Evolutionary conservation across 176 grass and related monocot species (phyloP).

Genomic region (Aegilops tauschii): DNA sequence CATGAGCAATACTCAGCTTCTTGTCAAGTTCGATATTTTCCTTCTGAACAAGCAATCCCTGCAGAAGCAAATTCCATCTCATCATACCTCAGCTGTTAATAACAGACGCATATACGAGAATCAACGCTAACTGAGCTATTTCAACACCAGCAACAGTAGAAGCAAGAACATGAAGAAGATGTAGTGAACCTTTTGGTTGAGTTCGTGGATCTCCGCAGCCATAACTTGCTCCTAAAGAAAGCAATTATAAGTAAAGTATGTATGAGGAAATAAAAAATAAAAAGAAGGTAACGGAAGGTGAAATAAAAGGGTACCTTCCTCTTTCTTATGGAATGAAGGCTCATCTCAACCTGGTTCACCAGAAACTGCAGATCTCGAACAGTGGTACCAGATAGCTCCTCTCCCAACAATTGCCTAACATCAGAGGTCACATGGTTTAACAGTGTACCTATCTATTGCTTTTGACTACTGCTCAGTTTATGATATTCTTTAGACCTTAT

Average conservation of each 20-base stretch:
- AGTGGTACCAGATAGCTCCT: constrained; percentile 23
- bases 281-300: neutral
- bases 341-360: constrained; percentile 25
- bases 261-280: neutral
- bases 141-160: neutral
- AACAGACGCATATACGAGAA: neutral
- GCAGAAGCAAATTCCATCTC: neutral
- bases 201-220: constrained; percentile 17
- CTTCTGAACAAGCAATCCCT: constrained; percentile 24
- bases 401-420: constrained; percentile 20
- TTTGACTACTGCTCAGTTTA: too few relatives aligned
- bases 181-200: constrained; percentile 30
- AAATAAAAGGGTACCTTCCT: neutral
- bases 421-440: neutral
- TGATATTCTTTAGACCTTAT: too few relatives aligned
- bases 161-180: neutral
- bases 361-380: constrained; percentile 35
- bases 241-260: neutral
- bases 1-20: constrained; percentile 16
- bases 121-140: neutral
- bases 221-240: constrained; percentile 29
- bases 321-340: constrained; percentile 22
- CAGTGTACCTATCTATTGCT: neutral
- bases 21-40: constrained; percentile 23
- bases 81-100: neutral